Evolutionary conservation across 164 flowering plant species (phyloP).

Genomic region (Magnolia sinica): DNA sequence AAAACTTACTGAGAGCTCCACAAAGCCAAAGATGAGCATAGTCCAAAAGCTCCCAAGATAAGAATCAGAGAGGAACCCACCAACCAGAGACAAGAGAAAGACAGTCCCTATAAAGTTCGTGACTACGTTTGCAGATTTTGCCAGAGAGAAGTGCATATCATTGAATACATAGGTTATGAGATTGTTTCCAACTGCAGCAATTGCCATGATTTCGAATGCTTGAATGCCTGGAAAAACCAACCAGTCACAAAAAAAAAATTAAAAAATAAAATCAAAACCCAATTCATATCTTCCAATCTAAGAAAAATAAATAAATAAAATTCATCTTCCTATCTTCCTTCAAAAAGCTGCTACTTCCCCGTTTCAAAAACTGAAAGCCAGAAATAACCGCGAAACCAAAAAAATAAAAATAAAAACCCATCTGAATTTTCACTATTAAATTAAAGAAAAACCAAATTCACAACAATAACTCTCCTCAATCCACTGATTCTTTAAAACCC

Average conservation of each 20-base stretch:
- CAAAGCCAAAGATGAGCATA: slow-evolving; percentile 79
- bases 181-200: slow-evolving; percentile 93
- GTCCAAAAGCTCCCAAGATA: slow-evolving; percentile 94
- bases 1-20: slow-evolving; percentile 79
- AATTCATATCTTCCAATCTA: not conserved
- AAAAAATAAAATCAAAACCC: slow-evolving; percentile 9
- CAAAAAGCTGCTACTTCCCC: not conserved
- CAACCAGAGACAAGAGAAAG: slow-evolving; percentile 77
- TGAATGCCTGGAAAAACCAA: slow-evolving; percentile 51
- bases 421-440: no score
- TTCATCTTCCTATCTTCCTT: not conserved
- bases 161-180: slow-evolving; percentile 81
- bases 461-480: no score
- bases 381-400: not conserved
- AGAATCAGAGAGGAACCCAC: slow-evolving; percentile 90
- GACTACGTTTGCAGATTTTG: slow-evolving; percentile 81
- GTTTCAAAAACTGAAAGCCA: not conserved
- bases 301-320: no score
- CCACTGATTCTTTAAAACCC: not conserved
- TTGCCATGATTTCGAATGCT: slow-evolving; percentile 88
- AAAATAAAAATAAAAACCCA: no score
- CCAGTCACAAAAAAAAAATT: slow-evolving; percentile 1
- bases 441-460: no score
- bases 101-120: slow-evolving; percentile 92
- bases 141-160: slow-evolving; percentile 83